A percentile compares a stretch with the other conserved stretches of the same genome.
Evolutionary conservation across 768 basidiomycete genomes (phyloP).

Genomic region (Phlegmacium glaucopus): DNA sequence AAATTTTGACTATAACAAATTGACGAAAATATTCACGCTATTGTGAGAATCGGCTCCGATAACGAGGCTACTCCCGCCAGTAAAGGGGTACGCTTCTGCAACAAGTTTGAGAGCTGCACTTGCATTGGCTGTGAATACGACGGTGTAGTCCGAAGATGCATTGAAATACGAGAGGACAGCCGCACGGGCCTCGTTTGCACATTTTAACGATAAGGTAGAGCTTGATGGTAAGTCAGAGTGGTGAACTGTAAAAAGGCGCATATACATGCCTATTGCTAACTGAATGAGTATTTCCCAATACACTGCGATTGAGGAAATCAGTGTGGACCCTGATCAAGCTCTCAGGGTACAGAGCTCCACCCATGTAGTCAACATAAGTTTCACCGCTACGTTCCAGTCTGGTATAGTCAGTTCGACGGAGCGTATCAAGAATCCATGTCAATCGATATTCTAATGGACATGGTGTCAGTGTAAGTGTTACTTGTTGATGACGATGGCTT

Average conservation of each 20-base stretch:
- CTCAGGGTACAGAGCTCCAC: slow-evolving; percentile 77
- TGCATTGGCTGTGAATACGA: slow-evolving; percentile 80
- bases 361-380: slow-evolving; percentile 87
- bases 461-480: not conserved
- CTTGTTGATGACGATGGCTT: slow-evolving; percentile 3
- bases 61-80: slow-evolving; percentile 52
- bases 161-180: slow-evolving; percentile 76
- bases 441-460: slow-evolving; percentile 46
- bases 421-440: slow-evolving; percentile 69
- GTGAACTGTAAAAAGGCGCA: slow-evolving; percentile 18
- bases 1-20: not conserved
- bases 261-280: slow-evolving; percentile 70
- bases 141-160: slow-evolving; percentile 73
- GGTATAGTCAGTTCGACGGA: slow-evolving; percentile 60
- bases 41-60: slow-evolving; percentile 81
- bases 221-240: slow-evolving; percentile 32
- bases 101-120: slow-evolving; percentile 78
- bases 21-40: slow-evolving; percentile 43
- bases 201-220: slow-evolving; percentile 65
- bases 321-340: slow-evolving; percentile 69
- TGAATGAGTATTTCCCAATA: slow-evolving; percentile 85
- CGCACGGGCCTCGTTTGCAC: slow-evolving; percentile 64
- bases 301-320: slow-evolving; percentile 59
- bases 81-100: slow-evolving; percentile 78
- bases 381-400: slow-evolving; percentile 60